Evolutionary conservation across 768 basidiomycete genomes (phyloP), one percentile per base, ranked within the genome.

Genomic region (Leccinum disarticulatum): DNA sequence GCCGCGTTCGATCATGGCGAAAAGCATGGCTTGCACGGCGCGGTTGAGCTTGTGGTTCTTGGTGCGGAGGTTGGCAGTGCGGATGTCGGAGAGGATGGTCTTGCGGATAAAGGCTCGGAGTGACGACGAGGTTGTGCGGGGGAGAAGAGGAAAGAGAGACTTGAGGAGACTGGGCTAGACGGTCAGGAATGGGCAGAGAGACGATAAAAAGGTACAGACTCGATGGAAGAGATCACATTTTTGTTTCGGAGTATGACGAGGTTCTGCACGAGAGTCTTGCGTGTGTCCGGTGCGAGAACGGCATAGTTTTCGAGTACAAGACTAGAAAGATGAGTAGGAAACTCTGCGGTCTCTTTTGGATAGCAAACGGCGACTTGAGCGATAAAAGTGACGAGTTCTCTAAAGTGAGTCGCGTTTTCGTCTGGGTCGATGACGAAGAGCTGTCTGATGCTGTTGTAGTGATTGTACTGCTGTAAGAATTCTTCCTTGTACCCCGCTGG

Each of bases 21-120:
- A 98, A 31, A 98, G 80, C 83, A 98, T 91, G 13, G 93, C 88
- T 71, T 99, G 97, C 0, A 99, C 93, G 22, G 94, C 89, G 38
- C 93, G 86, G 71, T 99, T 99, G 28, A 99, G 85, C 72, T 96
- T 95, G 77, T 97, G 94, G 69, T 98, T 97, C 71, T 91, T 93
- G 43, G 88, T 81, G 56, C 86, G 87, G 35, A 86, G 75, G 72
- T 99, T 99, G 46, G 96, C 95, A 1, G 89, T 91, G 63, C 87
- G 86, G 61, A 99, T 92, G 66, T 98, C 97, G 11, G 91, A 88
- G 22, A 98, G 81, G 70, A 99, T 98, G 7, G 95, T 97, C 70
- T 88, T 89, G 14, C 94, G 89, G 67, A 98, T 97, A 67, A 90
- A 90, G 0, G 86, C 77, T 25, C 96, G 87, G 30, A 98, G 82